Evolutionary conservation across 257 asterid genomes (phyloP), one percentile per base, ranked within the genome.

Genomic region (Capsicum rhomboideum): DNA sequence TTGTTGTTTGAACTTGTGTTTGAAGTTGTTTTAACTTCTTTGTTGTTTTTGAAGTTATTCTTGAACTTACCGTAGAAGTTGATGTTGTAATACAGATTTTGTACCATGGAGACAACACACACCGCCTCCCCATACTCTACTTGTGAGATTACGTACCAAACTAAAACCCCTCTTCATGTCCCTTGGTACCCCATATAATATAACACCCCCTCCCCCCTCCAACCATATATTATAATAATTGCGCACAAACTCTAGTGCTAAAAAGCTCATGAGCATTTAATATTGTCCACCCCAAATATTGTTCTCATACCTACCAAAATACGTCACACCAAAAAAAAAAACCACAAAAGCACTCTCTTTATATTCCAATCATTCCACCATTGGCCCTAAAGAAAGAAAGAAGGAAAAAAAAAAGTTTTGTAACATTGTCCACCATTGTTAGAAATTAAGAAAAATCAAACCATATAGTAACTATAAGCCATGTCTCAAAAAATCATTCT

Each of bases 351-450:
- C 81, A 75, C 4, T 34, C 74, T 77, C 83, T 42, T 78, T 78
- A 84, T 59, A 84, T 78, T 84, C 83, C 83, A 83, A 20, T n/a
- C 53, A 49, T 66, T 31, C 68, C 83, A 37, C 79, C 86, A 78
- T 82, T 80, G 55, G 56, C 49, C 49, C 28, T 26, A 83, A 40
- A 18, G 78, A 74, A 74, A 56, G 69, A 23, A 50, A 46, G 53
- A 10, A 34, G 4, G 4, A 3, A 49, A 20, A 28, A 52, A 53
- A 55, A 63, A 34, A 18, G 4, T 21, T 13, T 5, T 28, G 17
- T 63, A 26, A 40, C 40, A 59, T 59, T 63, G 44, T 59, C 63
- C 84, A 4, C 63, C 31, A 63, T 81, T 81, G 80, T 46, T 74
- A 46, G 59, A 74, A 74, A 46, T 1, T 18, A 12, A 58, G 56